Evolutionary conservation across 352 stramenopile species (phyloP), one percentile per base, ranked within the genome.

Genomic region (Globisporangium splendens): DNA sequence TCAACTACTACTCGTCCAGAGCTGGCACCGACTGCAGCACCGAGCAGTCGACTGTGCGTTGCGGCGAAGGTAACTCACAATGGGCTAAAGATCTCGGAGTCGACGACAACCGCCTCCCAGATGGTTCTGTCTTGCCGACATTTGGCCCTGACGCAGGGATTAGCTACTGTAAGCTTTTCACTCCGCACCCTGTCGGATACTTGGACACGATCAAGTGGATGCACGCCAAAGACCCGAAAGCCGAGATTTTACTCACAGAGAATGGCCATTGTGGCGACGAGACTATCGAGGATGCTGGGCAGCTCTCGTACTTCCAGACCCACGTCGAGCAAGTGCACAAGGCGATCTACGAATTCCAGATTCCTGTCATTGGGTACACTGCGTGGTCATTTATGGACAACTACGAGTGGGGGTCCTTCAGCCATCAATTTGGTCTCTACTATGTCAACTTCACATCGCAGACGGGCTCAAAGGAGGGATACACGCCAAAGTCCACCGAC

Each of bases 371-470:
- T 51, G 93, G 90, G 6, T 98, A 98, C 71, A 98, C 91, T 69
- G 89, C 83, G 13, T 98, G 92, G 95, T 95, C 83, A 48, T 87
- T 99, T 41, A 61, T 98, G 42, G 91, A 98, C 65, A 98, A 98
- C 62, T 98, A 97, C 66, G 95, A 98, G 69, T 98, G 93, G 93
- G 78, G 90, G 1, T 86, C 77, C 13, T 89, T 78, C 69, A 70
- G 76, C 24, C 75, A 64, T 24, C 75, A 77, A 10, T 86, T 82
- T 53, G 24, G 24, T 31, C 24, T 31, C 24, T 31, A 31, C 24
- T 31, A 6, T 5, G 24, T 31, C 24, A 31, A 87, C 51, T 85
- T 72, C 49, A 72, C 70, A 28, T 55, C 54, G 53, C 1, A 52
- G 66, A 24, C 76, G 78, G 8, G 76, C 79, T 21, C 65, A 73